Conservation (phyloP, 2,329 filamentous ascomycete species). For the Shiraia bambusicola region DNA sequence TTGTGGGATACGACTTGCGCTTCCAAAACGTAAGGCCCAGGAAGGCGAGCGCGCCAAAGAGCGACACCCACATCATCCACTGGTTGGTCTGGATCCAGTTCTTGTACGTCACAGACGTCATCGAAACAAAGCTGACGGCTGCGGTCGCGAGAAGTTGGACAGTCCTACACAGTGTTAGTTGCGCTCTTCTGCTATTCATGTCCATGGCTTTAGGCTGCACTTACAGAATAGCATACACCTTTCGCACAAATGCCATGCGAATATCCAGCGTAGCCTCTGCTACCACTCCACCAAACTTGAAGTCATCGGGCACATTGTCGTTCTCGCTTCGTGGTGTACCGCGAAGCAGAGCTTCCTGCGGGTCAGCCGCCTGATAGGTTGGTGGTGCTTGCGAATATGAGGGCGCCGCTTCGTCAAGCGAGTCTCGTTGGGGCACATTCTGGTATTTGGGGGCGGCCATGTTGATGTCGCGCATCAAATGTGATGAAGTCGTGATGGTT, state of each 20-base stretch:
- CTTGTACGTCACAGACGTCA: slow-evolving; percentile 79
- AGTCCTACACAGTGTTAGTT: slow-evolving; percentile 55
- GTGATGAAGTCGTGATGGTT: slow-evolving; percentile 1
- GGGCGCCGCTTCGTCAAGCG: slow-evolving; percentile 63
- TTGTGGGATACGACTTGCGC: slow-evolving; percentile 76
- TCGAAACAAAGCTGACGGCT: slow-evolving; percentile 77
- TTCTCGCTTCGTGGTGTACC: slow-evolving; percentile 72
- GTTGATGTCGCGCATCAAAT: slow-evolving; percentile 1
- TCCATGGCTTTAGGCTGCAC: slow-evolving; percentile 22
- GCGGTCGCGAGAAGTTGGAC: slow-evolving; percentile 86
- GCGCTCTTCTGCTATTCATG: not conserved
- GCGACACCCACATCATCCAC: slow-evolving; percentile 83
- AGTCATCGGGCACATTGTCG: slow-evolving; percentile 94
- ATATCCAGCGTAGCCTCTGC: slow-evolving; percentile 94
- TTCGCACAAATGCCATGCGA: slow-evolving; percentile 93
- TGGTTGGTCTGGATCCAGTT: slow-evolving; percentile 82
- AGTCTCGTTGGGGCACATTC: slow-evolving; percentile 81
- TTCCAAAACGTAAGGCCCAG: slow-evolving; percentile 45
- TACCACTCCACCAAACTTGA: slow-evolving; percentile 95
- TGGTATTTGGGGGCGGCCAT: slow-evolving; percentile 86
- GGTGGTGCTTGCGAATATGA: slow-evolving; percentile 76
- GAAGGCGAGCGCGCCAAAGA: slow-evolving; percentile 49
- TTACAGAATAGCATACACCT: slow-evolving; percentile 93
- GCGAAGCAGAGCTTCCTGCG: slow-evolving; percentile 61
- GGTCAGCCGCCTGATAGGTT: slow-evolving; percentile 68